Percentiles rank a stretch among this genome's conserved stretches.
Conservation (phyloP, 2,329 filamentous ascomycete genomes). For the Anthostomella pinea region DNA sequence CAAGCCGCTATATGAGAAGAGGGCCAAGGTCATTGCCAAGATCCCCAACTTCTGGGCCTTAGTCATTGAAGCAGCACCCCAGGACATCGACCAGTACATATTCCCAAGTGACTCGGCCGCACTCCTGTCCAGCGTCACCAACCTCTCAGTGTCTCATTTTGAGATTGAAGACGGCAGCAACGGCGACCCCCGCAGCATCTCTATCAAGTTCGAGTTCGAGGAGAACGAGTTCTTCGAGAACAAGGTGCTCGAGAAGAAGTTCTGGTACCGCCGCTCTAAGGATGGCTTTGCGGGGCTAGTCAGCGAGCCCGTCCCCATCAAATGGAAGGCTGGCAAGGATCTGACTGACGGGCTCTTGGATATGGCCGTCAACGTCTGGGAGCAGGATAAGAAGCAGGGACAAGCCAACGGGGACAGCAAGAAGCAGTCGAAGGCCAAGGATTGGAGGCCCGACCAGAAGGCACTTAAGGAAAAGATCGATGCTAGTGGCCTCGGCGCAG, state of each 20-base stretch:
- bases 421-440: slow-evolving; percentile 53
- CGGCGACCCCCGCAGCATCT: slow-evolving; percentile 78
- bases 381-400: slow-evolving; percentile 51
- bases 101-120: slow-evolving; percentile 74
- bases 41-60: slow-evolving; percentile 94
- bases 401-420: slow-evolving; percentile 36
- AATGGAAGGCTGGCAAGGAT: slow-evolving; percentile 85
- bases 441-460: slow-evolving; percentile 51
- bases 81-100: slow-evolving; percentile 85
- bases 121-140: slow-evolving; percentile 65
- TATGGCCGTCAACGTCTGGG: slow-evolving; percentile 66
- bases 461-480: slow-evolving; percentile 56
- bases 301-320: slow-evolving; percentile 82
- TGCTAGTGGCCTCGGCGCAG: slow-evolving; percentile 58
- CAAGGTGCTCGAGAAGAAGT: slow-evolving; percentile 80
- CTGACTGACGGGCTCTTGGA: slow-evolving; percentile 77
- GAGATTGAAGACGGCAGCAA: slow-evolving; percentile 62
- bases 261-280: slow-evolving; percentile 73
- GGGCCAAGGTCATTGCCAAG: slow-evolving; percentile 64
- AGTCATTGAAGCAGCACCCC: slow-evolving; percentile 82
- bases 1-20: slow-evolving; percentile 72
- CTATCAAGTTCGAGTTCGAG: slow-evolving; percentile 73
- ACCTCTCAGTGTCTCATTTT: slow-evolving; percentile 73
- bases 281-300: slow-evolving; percentile 74
- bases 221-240: slow-evolving; percentile 83